Evolutionary conservation across 208 protist species (phyloP).

Genomic region (Trypanosoma lewisi): DNA sequence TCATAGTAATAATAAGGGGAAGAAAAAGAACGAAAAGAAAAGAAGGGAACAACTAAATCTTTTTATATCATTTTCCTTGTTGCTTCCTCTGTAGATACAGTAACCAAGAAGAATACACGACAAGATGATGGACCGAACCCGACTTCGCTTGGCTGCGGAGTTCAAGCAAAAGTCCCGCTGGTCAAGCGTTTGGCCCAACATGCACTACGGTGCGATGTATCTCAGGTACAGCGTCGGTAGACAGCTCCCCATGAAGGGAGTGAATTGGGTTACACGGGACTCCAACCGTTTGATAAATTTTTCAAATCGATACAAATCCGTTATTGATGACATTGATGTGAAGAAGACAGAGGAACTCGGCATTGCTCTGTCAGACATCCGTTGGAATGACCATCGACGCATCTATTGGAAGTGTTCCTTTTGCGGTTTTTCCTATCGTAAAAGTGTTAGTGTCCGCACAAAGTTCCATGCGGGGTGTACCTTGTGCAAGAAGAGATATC

Average conservation of each 20-base stretch:
- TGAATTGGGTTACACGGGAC: constrained; percentile 87
- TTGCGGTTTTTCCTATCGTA: constrained; percentile 74
- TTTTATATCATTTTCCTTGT: background rate
- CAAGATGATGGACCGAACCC: constrained; percentile 26
- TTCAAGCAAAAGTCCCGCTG: constrained; percentile 92
- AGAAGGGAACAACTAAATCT: background rate
- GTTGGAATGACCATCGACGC: constrained; percentile 85
- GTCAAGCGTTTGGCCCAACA: constrained; percentile 87
- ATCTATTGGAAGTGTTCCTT: constrained; percentile 84
- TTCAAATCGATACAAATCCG: constrained; percentile 57
- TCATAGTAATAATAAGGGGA: background rate
- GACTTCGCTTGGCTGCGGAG: constrained; percentile 63
- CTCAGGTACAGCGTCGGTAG: constrained; percentile 78
- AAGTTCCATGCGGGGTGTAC: constrained; percentile 84
- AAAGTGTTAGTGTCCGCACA: constrained; percentile 76
- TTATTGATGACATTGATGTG: constrained; percentile 77
- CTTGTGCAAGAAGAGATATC: constrained; percentile 59
- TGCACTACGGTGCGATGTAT: constrained; percentile 87
- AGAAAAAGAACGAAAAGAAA: background rate
- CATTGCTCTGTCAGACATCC: constrained; percentile 64
- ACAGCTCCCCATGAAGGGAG: constrained; percentile 75
- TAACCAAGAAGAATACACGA: constrained; percentile 7
- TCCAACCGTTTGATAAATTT: constrained; percentile 85
- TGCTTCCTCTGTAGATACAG: background rate
- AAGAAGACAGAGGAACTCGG: constrained; percentile 79